These are phyloP conservation scores for Corylus heterophylla DNA, from an alignment of 306 rosid genomes.

Conservation along the genomic window DNA sequence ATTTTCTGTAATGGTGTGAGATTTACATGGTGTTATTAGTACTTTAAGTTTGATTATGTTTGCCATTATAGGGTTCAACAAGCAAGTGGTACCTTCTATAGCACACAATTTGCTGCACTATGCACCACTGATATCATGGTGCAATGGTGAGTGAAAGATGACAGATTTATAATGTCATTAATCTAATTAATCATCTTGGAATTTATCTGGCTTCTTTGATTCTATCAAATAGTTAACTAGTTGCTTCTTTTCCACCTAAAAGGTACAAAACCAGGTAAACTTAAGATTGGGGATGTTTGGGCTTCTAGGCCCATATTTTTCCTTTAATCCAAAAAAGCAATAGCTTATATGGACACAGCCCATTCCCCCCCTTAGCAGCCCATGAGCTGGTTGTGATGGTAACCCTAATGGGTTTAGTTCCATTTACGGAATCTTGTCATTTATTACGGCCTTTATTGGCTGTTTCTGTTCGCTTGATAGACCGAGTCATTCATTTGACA, in stretches of 20 bases:
- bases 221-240: no score
- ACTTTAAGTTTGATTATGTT: slow-evolving; percentile 3
- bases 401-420: no score
- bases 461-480: no score
- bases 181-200: not conserved
- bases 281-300: not conserved
- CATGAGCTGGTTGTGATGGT: not conserved
- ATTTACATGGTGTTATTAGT: not conserved
- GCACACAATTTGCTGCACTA: not conserved
- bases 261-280: not conserved
- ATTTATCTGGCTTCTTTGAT: not conserved
- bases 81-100: not conserved
- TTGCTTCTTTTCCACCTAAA: no score
- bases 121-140: not conserved
- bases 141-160: not conserved
- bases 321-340: not conserved
- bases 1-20: no score
- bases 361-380: not conserved
- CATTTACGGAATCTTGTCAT: no score
- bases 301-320: not conserved
- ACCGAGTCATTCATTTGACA: no score
- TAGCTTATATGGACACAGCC: not conserved
- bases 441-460: no score
- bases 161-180: not conserved
- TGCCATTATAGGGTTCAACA: slow-evolving; percentile 17